Evolutionary conservation across 1,284 basidiomycete species (phyloP).

Genomic region (Apiotrichum laibachii): DNA sequence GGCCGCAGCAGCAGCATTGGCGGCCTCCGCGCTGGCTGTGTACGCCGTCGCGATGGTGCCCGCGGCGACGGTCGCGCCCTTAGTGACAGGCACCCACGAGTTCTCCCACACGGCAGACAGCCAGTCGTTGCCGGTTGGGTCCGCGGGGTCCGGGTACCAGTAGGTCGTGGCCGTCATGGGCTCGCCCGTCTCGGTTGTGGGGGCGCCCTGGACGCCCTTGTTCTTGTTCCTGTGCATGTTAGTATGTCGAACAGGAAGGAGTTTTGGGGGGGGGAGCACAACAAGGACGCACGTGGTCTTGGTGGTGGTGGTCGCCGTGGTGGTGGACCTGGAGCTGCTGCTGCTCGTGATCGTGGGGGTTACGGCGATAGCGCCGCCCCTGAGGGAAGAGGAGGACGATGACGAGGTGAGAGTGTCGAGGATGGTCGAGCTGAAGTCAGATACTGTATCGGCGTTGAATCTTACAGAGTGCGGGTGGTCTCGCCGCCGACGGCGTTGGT

Average conservation of each 20-base stretch:
- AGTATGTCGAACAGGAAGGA: not conserved
- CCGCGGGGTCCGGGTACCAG: constrained; percentile 34
- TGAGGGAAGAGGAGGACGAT: constrained; percentile 4
- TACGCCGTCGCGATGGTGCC: constrained; percentile 32
- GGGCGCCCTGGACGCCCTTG: not conserved
- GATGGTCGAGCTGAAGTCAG: constrained; percentile 8
- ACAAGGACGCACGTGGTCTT: not conserved
- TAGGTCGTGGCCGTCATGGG: constrained; percentile 23
- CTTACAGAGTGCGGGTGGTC: constrained; percentile 29
- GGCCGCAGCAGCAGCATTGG: not conserved
- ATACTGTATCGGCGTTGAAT: not conserved
- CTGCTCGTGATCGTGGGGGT: not conserved
- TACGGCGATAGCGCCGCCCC: constrained; percentile 1
- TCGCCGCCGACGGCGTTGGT: constrained; percentile 31
- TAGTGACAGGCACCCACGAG: constrained; percentile 29
- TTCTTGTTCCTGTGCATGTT: not conserved
- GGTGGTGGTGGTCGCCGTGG: not conserved
- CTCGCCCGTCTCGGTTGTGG: not conserved
- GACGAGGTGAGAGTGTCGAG: no score
- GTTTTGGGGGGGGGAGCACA: not conserved
- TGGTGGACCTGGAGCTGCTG: not conserved
- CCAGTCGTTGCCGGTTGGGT: constrained; percentile 33
- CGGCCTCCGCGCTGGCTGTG: not conserved
- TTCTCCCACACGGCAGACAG: constrained; percentile 34
- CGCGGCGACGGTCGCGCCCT: constrained; percentile 25